These are phyloP conservation scores for Solanum gracilifrons DNA, from an alignment of 257 asterid species.

Conservation along the genomic window DNA sequence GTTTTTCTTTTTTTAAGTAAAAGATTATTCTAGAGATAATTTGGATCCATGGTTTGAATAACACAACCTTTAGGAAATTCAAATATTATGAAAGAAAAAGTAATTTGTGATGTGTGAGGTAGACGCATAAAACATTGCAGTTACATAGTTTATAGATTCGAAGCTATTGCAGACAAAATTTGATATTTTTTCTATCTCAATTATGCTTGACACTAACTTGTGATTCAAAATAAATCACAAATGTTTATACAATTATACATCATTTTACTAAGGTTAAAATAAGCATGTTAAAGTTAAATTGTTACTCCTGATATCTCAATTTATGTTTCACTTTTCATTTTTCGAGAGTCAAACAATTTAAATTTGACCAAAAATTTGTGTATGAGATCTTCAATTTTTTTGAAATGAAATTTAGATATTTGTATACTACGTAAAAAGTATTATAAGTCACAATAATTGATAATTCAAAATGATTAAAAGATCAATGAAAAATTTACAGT, in stretches of 20 bases:
- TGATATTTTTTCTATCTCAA: too few species aligned
- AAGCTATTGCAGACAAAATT: not conserved
- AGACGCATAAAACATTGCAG: not conserved
- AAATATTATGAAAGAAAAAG: not conserved
- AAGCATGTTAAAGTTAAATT: too few species aligned
- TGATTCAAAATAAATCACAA: not conserved
- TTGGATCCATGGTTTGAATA: not conserved
- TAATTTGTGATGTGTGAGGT: not conserved
- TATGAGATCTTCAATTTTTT: too few species aligned
- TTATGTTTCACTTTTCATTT: accelerated
- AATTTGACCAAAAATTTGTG: too few species aligned
- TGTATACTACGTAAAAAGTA: too few species aligned
- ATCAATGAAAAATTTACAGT: too few species aligned
- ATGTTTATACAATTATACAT: accelerated
- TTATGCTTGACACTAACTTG: not conserved
- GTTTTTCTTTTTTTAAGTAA: not conserved
- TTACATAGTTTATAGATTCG: not conserved
- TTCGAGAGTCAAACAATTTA: too few species aligned
- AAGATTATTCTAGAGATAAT: not conserved
- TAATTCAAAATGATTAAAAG: too few species aligned
- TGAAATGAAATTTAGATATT: too few species aligned
- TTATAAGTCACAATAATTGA: too few species aligned
- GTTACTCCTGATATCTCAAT: too few species aligned
- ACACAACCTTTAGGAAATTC: not conserved
- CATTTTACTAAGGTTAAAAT: not conserved